A percentile compares a stretch with the other conserved stretches of the same genome.
These are phyloP conservation scores for Phytopythium ostracodes DNA, from an alignment of 352 stramenopile genomes.

Conservation along the genomic window DNA sequence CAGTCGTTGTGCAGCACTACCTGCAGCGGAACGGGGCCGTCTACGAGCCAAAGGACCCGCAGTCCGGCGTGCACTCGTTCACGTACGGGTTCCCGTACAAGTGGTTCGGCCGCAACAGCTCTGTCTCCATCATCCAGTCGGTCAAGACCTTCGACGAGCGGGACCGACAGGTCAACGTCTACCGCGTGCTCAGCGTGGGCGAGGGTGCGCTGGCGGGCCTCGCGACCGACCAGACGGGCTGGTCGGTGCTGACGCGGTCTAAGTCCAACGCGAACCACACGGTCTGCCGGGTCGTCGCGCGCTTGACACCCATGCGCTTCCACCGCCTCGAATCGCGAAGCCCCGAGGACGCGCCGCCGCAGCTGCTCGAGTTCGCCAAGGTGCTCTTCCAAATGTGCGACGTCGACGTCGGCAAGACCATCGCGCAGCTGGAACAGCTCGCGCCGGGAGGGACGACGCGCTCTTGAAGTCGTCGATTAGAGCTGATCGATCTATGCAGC, in stretches of 20 bases:
- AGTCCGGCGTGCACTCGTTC: neutral
- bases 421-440: neutral
- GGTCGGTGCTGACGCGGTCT: constrained; percentile 7
- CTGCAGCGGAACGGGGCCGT: neutral
- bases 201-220: constrained; percentile 25
- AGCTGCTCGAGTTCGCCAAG: neutral
- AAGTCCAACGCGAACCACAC: neutral
- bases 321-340: neutral
- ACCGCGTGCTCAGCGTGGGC: constrained; percentile 22
- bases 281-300: neutral
- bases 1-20: neutral
- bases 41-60: neutral
- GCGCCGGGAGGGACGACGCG: too few relatives aligned
- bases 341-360: neutral
- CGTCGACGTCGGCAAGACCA: neutral
- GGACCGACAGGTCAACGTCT: constrained; percentile 20
- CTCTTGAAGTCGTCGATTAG: too few relatives aligned
- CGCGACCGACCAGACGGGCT: constrained; percentile 23
- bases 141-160: constrained; percentile 7
- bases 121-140: neutral
- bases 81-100: neutral
- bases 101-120: neutral
- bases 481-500: too few relatives aligned
- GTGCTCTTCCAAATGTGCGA: neutral
- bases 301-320: neutral